Base-by-base conservation (phyloP, 176 grass and related monocot genomes). In the Oryza rufipogon region DNA sequence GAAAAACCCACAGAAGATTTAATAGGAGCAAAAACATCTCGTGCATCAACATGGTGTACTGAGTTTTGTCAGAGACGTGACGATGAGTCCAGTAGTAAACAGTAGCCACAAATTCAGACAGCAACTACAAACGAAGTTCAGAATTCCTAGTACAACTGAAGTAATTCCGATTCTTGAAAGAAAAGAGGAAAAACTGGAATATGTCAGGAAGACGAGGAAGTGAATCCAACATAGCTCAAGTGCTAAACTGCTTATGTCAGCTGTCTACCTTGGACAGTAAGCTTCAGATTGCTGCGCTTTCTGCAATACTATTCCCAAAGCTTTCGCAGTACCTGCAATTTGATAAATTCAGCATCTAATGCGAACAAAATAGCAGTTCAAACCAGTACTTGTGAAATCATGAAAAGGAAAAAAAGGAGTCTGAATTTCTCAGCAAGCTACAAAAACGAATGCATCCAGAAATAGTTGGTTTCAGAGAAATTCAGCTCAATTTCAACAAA, bases 231-330 rank as follows among this genome's bases (percentile, higher is more conserved):
- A 76, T 26, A 76, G 71, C 46, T 80, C 44, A 64, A 87, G 3
- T 49, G 17, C 52, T 56, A 5, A 64, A 87, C 47, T 49, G 17
- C 52, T 56, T 6, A 20, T 19, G 42, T 41, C 28, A 51, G 36
- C 25, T 49, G 79, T 87, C 76, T 80, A 91, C 89, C 89, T 84
- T 44, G 66, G 56, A 84, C 22, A 41, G 22, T 4, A 75, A 75
- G 32, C 64, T 87, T 91, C 52, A 83, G 69, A 70, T 66, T n/a
- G 30, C 70, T 25, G 80, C 64, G 64, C 63, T 87, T 74, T 63
- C 20, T 77, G 33, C 7, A 69, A 60, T 22, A 79, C 71, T 20
- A 16, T 36, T 44, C 17, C 77, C 71, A 89, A 77, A 33, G 30
- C 32, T 72, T 81, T 70, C 33, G 1, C 68, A 38, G 22, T 30